Evolutionary conservation across 192 early-diverging fungal species (phyloP).

Genomic region (Podila epicladia): DNA sequence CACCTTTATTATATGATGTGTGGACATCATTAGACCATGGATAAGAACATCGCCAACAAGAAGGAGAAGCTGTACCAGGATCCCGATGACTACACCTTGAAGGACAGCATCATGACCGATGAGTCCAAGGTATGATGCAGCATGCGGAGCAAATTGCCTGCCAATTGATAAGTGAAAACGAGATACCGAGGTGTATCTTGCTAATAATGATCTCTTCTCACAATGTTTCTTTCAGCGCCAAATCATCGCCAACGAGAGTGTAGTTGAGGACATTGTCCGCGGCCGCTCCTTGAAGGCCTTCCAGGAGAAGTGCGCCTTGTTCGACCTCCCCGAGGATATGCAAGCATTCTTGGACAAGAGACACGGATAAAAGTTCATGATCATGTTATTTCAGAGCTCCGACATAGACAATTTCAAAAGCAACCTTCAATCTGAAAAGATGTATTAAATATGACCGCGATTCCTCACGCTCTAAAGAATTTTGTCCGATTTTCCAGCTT

Average conservation of each 20-base stretch:
- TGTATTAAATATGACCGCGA: background rate
- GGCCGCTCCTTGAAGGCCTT: constrained; percentile 75
- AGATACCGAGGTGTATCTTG: background rate
- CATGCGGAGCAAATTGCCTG: background rate
- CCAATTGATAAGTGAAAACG: too few species aligned
- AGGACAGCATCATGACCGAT: constrained; percentile 61
- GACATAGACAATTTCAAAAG: background rate
- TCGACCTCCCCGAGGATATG: constrained; percentile 63
- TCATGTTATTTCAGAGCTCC: background rate
- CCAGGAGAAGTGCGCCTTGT: constrained; percentile 71
- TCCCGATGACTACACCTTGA: constrained; percentile 62
- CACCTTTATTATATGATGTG: background rate
- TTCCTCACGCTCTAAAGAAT: background rate
- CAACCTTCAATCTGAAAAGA: background rate
- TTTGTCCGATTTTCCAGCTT: background rate
- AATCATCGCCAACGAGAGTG: constrained; percentile 72
- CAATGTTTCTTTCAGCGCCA: constrained; percentile 59
- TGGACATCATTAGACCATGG: constrained; percentile 29
- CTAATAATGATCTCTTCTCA: background rate
- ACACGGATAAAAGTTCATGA: constrained; percentile 27
- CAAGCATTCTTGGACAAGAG: constrained; percentile 56
- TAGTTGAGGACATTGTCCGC: constrained; percentile 78
- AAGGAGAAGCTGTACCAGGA: constrained; percentile 61
- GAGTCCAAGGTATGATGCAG: constrained; percentile 63
- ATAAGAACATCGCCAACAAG: constrained; percentile 53